phyloP scores from a whole-genome alignment of 768 basidiomycete genomes.

The Coprinopsis sp. region DNA sequence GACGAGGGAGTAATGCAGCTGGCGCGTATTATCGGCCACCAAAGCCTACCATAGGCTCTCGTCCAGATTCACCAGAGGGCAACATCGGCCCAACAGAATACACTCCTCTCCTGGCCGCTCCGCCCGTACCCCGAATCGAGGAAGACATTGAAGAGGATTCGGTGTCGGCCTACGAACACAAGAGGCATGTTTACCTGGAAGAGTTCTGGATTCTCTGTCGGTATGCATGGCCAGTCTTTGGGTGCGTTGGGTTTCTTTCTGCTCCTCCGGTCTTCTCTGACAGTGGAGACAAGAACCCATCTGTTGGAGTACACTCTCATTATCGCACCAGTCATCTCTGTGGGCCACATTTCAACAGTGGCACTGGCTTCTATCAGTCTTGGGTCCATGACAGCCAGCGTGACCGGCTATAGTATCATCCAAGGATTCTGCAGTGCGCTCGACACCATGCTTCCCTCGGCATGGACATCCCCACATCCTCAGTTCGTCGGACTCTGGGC shows the following conservation, averaged over 20 bases:
- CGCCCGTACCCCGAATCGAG: conserved; percentile 52
- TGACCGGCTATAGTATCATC: conserved; percentile 74
- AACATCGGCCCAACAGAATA: conserved; percentile 34
- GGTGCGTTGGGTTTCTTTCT: conserved; percentile 37
- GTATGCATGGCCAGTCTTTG: conserved; percentile 70
- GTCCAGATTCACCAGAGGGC: conserved; percentile 11
- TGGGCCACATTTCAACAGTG: conserved; percentile 87
- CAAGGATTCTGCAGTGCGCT: conserved; percentile 81
- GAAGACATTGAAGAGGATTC: conserved; percentile 40
- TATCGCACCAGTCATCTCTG: conserved; percentile 76
- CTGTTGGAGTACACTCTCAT: conserved; percentile 83
- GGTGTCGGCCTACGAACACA: conserved; percentile 26
- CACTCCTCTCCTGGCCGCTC: conserved; percentile 52
- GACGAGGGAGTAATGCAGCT: conserved; percentile 21
- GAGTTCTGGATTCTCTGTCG: conserved; percentile 54
- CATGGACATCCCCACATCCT: conserved; percentile 88
- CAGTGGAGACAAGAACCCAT: conserved; percentile 51
- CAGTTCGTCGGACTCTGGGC: conserved; percentile 86
- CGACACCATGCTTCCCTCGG: conserved; percentile 90
- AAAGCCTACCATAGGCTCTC: conserved; percentile 31
- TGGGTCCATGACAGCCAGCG: conserved; percentile 69
- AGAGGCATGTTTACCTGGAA: conserved; percentile 41
- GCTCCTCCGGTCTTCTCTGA: conserved; percentile 1
- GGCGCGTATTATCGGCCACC: conserved; percentile 33
- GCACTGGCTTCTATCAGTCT: conserved; percentile 82